These are phyloP conservation scores for Lactarius deliciosus DNA, from an alignment of 768 basidiomycete species.

Conservation along the genomic window DNA sequence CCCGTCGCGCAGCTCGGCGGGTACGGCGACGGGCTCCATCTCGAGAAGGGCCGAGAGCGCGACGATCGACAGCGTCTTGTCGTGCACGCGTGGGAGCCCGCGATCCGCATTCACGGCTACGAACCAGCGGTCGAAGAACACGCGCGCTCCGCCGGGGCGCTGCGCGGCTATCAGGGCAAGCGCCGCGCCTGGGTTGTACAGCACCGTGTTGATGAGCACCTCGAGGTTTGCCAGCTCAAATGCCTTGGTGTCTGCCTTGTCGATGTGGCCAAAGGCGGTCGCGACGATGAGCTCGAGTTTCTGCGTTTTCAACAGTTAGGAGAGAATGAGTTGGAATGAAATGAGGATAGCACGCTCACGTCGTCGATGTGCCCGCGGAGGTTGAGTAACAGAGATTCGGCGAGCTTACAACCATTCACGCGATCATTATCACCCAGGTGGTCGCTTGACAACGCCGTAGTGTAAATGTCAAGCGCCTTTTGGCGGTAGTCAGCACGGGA, in stretches of 20 bases:
- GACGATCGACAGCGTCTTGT: conserved; percentile 81
- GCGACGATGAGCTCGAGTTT: conserved; percentile 62
- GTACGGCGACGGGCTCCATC: conserved; percentile 56
- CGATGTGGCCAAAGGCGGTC: conserved; percentile 58
- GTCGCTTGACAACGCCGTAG: conserved; percentile 62
- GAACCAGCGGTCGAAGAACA: conserved; percentile 89
- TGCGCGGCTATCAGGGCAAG: conserved; percentile 70
- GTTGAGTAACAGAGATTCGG: conserved; percentile 79
- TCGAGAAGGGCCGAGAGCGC: conserved; percentile 78
- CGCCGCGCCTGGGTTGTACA: conserved; percentile 80
- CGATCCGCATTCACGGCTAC: conserved; percentile 57
- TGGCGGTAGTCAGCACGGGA: conserved; percentile 69
- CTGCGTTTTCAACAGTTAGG: conserved; percentile 38
- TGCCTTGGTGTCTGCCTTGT: conserved; percentile 58
- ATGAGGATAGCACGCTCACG: conserved; percentile 42
- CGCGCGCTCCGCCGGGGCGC: conserved; percentile 57
- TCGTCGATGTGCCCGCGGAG: conserved; percentile 77
- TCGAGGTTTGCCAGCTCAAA: conserved; percentile 79
- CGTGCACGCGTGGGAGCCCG: conserved; percentile 80
- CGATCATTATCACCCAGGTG: conserved; percentile 83
- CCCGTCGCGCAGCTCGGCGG: conserved; percentile 59
- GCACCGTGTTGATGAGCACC: conserved; percentile 76
- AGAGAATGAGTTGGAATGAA: conserved; percentile 6
- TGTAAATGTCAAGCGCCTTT: conserved; percentile 83
- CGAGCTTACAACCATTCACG: conserved; percentile 82